Evolutionary conservation across 192 early-diverging fungal genomes (phyloP), one percentile per base, ranked within the genome.

Genomic region (Helicostylum pulchrum): DNA sequence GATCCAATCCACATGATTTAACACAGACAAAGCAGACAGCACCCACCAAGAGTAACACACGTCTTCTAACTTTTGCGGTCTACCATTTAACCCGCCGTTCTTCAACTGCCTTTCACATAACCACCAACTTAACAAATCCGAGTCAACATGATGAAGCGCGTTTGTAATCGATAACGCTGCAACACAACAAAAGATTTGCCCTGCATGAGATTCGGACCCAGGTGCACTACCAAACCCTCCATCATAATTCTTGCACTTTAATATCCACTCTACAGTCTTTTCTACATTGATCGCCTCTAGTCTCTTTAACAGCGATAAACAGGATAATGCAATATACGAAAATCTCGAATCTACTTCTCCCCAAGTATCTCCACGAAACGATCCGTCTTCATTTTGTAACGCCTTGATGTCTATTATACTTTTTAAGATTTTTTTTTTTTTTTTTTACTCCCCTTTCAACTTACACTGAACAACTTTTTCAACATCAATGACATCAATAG

Each of bases 31-130:
- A 32, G 92, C 84, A 10, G 94, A 95, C 45, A 97, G 69, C 0
- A 96, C 95, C 96, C 96, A 99, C 96, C 96, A 99, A 34, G 96
- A 97, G 70, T 99, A 99, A 68, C 96, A 99, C 3, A 91, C 94
- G 71, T 99, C 95, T 56, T 91, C 92, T 17, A 97, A 77, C 75
- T 99, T 99, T 74, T 99, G 91, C 1, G 97, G 95, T 23, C 97
- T 83, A 0, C 95, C 97, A 71, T 98, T 99, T 51, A 99, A 75
- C 11, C 97, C 97, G 26, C 97, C 97, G 26, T 84, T 90, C 63
- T 79, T 82, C 17, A 99, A 77, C 76, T 99, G 97, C 50, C 97
- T 83, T 65, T 97, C 94, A 43, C 91, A 87, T 34, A 99, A 77
- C 97, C 97, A 99, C 85, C 89, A 90, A 30, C 89, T 89, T 17